Evolutionary conservation across 768 basidiomycete genomes (phyloP).

Genomic region (Boletus vinaceobasis): DNA sequence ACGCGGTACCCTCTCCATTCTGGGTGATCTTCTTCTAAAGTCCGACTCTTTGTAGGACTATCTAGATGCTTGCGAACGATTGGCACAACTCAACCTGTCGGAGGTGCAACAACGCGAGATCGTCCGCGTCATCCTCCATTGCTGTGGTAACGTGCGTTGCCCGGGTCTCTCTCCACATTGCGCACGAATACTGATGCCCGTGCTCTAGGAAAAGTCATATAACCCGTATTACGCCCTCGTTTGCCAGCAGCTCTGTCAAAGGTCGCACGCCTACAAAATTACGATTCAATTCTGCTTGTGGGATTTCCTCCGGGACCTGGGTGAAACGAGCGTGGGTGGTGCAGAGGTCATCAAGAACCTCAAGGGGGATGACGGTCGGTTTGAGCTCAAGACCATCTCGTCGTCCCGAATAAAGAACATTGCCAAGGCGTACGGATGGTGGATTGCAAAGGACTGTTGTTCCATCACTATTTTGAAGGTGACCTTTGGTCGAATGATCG

Average conservation of each 20-base stretch:
- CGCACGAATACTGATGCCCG: neutral
- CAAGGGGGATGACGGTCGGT: constrained; percentile 41
- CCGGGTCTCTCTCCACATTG: neutral
- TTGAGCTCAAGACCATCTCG: constrained; percentile 53
- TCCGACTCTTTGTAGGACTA: constrained; percentile 66
- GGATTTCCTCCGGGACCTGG: constrained; percentile 93
- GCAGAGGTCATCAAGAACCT: constrained; percentile 67
- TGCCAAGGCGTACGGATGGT: constrained; percentile 88
- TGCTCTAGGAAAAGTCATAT: constrained; percentile 72
- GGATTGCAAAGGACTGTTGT: constrained; percentile 81
- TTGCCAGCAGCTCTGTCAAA: constrained; percentile 73
- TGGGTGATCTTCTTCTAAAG: neutral
- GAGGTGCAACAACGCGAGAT: constrained; percentile 95
- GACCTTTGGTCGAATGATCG: constrained; percentile 1
- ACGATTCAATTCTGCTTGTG: constrained; percentile 94
- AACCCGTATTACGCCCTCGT: constrained; percentile 96
- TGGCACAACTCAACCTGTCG: constrained; percentile 76
- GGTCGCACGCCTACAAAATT: constrained; percentile 81
- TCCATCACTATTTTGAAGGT: constrained; percentile 84
- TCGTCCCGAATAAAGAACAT: constrained; percentile 62
- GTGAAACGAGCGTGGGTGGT: constrained; percentile 79
- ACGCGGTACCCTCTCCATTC: constrained; percentile 22
- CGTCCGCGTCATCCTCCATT: constrained; percentile 87
- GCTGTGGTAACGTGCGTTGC: constrained; percentile 77
- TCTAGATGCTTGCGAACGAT: constrained; percentile 89